These are phyloP conservation scores for Neckera pumila DNA, from an alignment of 225 moss, liverwort and hornwort genomes.

Conservation along the genomic window DNA sequence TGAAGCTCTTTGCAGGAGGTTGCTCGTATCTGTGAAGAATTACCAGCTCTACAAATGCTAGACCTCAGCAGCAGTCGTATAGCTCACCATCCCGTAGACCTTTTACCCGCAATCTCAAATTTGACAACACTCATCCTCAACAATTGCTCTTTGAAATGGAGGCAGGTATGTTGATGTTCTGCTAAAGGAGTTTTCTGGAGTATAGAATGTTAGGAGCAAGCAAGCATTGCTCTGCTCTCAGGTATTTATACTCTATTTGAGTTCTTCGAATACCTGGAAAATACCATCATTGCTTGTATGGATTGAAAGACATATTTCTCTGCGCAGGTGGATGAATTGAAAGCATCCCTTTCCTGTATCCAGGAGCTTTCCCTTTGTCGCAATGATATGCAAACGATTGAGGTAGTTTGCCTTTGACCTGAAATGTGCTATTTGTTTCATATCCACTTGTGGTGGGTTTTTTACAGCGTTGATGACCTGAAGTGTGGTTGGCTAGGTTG, in stretches of 20 bases:
- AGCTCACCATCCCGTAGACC: not conserved
- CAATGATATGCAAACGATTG: conserved; percentile 55
- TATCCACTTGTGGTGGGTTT: not conserved
- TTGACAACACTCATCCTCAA: conserved; percentile 74
- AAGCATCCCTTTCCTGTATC: conserved; percentile 41
- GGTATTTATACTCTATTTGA: not conserved
- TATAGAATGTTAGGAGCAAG: not conserved
- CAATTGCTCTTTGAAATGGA: conserved; percentile 70
- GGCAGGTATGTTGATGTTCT: conserved; percentile 37
- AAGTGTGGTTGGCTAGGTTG: conserved; percentile 30
- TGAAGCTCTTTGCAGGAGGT: conserved; percentile 59
- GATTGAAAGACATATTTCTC: not conserved
- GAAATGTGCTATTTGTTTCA: not conserved
- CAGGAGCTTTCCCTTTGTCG: conserved; percentile 85
- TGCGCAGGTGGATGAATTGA: conserved; percentile 66
- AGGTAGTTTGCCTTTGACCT: conserved; percentile 40
- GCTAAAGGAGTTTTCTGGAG: not conserved
- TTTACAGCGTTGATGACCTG: not conserved
- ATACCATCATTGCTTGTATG: not conserved
- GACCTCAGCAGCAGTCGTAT: conserved; percentile 83
- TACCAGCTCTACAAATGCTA: conserved; percentile 47
- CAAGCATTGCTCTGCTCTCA: not conserved
- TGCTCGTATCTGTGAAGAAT: conserved; percentile 66
- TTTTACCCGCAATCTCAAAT: conserved; percentile 30
- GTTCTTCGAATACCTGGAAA: not conserved